phyloP scores from a whole-genome alignment of 768 basidiomycete species.

The Inosperma sp. region DNA sequence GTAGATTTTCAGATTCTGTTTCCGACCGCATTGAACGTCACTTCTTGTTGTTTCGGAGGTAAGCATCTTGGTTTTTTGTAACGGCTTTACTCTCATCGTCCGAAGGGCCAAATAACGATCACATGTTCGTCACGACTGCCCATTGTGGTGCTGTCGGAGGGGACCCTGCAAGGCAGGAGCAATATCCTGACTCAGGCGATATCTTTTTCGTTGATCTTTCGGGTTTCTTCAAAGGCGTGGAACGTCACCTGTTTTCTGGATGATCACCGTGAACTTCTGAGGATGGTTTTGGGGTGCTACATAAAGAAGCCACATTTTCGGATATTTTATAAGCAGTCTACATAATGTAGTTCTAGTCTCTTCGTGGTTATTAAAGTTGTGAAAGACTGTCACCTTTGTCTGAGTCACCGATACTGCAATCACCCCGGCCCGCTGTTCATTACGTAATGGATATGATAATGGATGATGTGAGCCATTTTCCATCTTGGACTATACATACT shows the following conservation, averaged over 20 bases:
- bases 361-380: not conserved
- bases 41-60: slow-evolving; percentile 71
- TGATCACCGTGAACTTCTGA: slow-evolving; percentile 14
- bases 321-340: too few relatives aligned
- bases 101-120: slow-evolving; percentile 56
- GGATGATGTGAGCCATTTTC: too few relatives aligned
- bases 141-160: slow-evolving; percentile 59
- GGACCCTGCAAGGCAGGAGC: slow-evolving; percentile 42
- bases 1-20: slow-evolving; percentile 55
- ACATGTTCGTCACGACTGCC: slow-evolving; percentile 58
- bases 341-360: not conserved
- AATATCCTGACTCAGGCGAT: slow-evolving; percentile 54
- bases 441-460: too few relatives aligned
- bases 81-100: slow-evolving; percentile 2
- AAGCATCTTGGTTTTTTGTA: slow-evolving; percentile 15
- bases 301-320: too few relatives aligned
- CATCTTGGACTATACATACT: not conserved
- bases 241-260: slow-evolving; percentile 32
- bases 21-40: slow-evolving; percentile 59
- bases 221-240: slow-evolving; percentile 39
- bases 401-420: too few relatives aligned
- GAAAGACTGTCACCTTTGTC: too few relatives aligned
- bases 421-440: too few relatives aligned
- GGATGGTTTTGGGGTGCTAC: slow-evolving; percentile 5
- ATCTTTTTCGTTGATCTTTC: slow-evolving; percentile 48